phyloP scores from a whole-genome alignment of 805 yeast species.

The Hanseniaspora lindneri region DNA sequence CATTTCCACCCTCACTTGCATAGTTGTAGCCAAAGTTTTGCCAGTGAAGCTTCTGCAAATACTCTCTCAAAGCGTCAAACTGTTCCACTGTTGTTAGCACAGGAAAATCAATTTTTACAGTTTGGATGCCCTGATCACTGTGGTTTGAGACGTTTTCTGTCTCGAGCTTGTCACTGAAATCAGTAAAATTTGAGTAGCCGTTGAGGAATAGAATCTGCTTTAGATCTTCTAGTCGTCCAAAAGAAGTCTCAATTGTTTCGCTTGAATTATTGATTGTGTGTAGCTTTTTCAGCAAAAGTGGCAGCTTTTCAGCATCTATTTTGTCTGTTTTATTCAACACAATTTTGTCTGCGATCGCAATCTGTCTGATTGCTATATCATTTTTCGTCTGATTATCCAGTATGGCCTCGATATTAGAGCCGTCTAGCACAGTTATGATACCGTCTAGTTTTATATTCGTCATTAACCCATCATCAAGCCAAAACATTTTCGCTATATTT shows the following conservation, averaged over 20 bases:
- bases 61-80: constrained; percentile 41
- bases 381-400: constrained; percentile 49
- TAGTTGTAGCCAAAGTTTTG: constrained; percentile 36
- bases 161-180: constrained; percentile 14
- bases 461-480: constrained; percentile 84
- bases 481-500: constrained; percentile 92
- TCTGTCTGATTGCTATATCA: constrained; percentile 79
- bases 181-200: constrained; percentile 39
- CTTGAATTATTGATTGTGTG: constrained; percentile 53
- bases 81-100: constrained; percentile 29
- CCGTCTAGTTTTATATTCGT: constrained; percentile 85
- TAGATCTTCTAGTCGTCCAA: constrained; percentile 56
- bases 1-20: constrained; percentile 18
- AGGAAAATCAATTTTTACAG: constrained; percentile 40
- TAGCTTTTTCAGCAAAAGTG: no score
- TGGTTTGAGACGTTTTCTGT: constrained; percentile 26
- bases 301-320: no score
- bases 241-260: constrained; percentile 53
- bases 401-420: constrained; percentile 51
- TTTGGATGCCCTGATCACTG: constrained; percentile 42
- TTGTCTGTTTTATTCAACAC: constrained; percentile 69
- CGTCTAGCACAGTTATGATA: constrained; percentile 75
- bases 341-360: constrained; percentile 79
- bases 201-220: constrained; percentile 60
- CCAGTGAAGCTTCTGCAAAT: constrained; percentile 70